Percentiles rank a stretch among this genome's conserved stretches.
These are phyloP conservation scores for Haplographium delicatum DNA, from an alignment of 495 filamentous ascomycete genomes.

Conservation along the genomic window DNA sequence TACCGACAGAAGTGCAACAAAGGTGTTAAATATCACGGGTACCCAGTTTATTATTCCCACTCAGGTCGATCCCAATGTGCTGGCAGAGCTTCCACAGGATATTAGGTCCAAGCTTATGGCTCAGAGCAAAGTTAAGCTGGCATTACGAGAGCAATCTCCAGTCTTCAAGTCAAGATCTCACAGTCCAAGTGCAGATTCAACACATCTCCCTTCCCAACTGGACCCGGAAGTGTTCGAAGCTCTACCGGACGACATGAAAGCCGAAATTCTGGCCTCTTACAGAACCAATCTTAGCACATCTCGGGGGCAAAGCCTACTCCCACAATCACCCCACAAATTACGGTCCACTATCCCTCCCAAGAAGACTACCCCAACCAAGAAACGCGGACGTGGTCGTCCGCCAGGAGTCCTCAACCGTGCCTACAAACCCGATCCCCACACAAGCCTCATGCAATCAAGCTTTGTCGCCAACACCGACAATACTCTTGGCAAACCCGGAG, in stretches of 20 bases:
- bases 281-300: conserved; percentile 18
- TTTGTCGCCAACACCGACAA: conserved; percentile 44
- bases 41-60: conserved; percentile 87
- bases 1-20: conserved; percentile 52
- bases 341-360: conserved; percentile 40
- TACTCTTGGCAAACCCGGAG: background rate
- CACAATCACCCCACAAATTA: conserved; percentile 54
- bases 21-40: conserved; percentile 69
- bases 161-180: conserved; percentile 12
- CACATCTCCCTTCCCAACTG: conserved; percentile 39
- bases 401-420: conserved; percentile 29
- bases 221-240: conserved; percentile 71
- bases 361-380: conserved; percentile 55
- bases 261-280: conserved; percentile 73
- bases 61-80: conserved; percentile 66
- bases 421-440: conserved; percentile 37
- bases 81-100: conserved; percentile 73
- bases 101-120: conserved; percentile 67
- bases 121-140: conserved; percentile 28
- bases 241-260: conserved; percentile 76
- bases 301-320: conserved; percentile 37
- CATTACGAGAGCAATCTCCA: conserved; percentile 17
- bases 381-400: conserved; percentile 41
- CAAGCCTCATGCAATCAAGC: conserved; percentile 58
- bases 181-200: conserved; percentile 1